phyloP scores from a whole-genome alignment of 257 asterid species.

The Solanum rostratum region DNA sequence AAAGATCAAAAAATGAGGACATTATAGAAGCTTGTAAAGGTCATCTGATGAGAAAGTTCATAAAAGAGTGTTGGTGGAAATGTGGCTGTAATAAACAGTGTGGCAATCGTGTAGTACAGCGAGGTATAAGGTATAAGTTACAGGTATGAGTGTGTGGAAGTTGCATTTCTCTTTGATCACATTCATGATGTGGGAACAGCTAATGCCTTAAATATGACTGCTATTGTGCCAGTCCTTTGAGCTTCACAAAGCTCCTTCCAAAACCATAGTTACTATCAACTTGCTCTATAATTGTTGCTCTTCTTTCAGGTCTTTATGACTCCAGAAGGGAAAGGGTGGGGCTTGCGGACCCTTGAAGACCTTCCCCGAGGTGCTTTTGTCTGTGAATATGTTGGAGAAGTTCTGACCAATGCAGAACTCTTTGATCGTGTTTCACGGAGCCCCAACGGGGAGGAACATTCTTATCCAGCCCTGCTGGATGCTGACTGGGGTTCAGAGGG shows the following conservation, averaged over 20 bases:
- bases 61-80: constrained; percentile 92
- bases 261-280: not conserved
- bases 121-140: constrained; percentile 65
- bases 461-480: constrained; percentile 91
- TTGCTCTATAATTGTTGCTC: not conserved
- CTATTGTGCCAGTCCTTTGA: not conserved
- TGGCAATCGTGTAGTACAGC: constrained; percentile 94
- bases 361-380: constrained; percentile 91
- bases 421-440: constrained; percentile 59
- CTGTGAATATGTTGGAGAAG: constrained; percentile 95
- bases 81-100: constrained; percentile 82
- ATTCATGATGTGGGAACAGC: not conserved
- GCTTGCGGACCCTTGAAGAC: constrained; percentile 91
- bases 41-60: constrained; percentile 69
- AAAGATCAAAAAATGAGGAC: constrained; percentile 54
- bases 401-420: constrained; percentile 67
- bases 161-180: not conserved
- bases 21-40: constrained; percentile 74
- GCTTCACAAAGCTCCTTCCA: not conserved
- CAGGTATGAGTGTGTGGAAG: constrained; percentile 39
- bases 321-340: constrained; percentile 86
- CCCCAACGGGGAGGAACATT: constrained; percentile 47
- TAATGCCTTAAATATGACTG: not conserved
- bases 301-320: constrained; percentile 73
- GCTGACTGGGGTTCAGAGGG: constrained; percentile 88